Conservation (phyloP, 1,139 yeast species). For the Barnettozyma hawaiiensis region DNA sequence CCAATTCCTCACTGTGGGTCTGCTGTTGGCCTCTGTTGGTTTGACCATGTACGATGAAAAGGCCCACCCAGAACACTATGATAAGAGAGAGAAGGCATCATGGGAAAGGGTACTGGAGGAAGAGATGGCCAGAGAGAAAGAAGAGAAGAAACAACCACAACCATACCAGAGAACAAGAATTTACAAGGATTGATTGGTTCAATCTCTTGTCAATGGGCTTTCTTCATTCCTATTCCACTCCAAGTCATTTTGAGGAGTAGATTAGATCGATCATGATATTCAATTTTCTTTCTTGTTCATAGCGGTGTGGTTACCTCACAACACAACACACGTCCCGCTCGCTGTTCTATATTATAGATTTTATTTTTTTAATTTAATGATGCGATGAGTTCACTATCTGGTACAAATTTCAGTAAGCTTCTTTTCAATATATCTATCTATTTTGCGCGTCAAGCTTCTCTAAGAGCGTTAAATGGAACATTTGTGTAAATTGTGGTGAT, state of each 20-base stretch:
- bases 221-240: neutral
- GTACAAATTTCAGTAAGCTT: neutral
- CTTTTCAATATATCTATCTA: too few relatives aligned
- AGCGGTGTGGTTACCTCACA: too few relatives aligned
- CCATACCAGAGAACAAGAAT: constrained; percentile 25
- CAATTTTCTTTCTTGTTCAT: too few relatives aligned
- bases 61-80: constrained; percentile 36
- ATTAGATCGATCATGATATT: too few relatives aligned
- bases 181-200: constrained; percentile 18
- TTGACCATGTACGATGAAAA: constrained; percentile 60
- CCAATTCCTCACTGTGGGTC: constrained; percentile 67
- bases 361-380: constrained; percentile 2
- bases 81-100: constrained; percentile 32
- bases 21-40: constrained; percentile 59
- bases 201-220: neutral
- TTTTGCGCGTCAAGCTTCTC: constrained; percentile 3
- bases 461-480: constrained; percentile 32
- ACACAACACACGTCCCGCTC: too few relatives aligned
- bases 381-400: constrained; percentile 5
- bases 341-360: neutral
- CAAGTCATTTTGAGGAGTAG: too few relatives aligned
- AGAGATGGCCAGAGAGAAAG: constrained; percentile 24
- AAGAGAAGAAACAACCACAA: constrained; percentile 9
- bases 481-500: constrained; percentile 32
- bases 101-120: constrained; percentile 40